Percentiles rank a stretch among this genome's conserved stretches.
Conservation (phyloP, 192 early-diverging fungal genomes). For the Spinellus fusiger region DNA sequence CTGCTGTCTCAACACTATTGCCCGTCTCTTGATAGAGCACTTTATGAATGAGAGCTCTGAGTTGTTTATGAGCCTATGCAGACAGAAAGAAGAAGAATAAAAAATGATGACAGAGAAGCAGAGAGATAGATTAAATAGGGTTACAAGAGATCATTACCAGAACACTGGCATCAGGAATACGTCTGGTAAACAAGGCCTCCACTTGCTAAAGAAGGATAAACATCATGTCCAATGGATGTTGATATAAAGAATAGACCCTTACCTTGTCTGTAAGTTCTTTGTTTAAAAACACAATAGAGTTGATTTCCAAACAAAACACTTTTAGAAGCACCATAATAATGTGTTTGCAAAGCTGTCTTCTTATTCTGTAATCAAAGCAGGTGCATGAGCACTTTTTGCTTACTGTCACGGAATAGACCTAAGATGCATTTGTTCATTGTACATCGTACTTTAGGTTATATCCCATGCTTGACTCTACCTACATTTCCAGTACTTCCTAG, state of each 20-base stretch:
- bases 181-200: too few species aligned
- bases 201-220: too few species aligned
- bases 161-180: too few species aligned
- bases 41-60: not conserved
- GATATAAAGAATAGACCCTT: too few species aligned
- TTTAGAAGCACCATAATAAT: conserved; percentile 13
- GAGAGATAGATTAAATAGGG: too few species aligned
- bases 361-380: conserved; percentile 2
- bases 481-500: too few species aligned
- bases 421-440: too few species aligned
- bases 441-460: too few species aligned
- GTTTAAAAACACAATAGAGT: not conserved
- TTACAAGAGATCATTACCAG: too few species aligned
- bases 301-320: conserved; percentile 9
- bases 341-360: conserved; percentile 18
- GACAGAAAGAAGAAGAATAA: not conserved
- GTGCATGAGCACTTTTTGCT: not conserved
- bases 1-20: not conserved
- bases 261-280: not conserved
- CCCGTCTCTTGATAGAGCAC: not conserved
- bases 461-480: too few species aligned
- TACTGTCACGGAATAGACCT: conserved; percentile 16
- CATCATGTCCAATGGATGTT: not conserved
- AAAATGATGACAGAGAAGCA: too few species aligned
- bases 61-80: not conserved